Evolutionary conservation across 306 rosid species (phyloP), one percentile per base, ranked within the genome.

Genomic region (Rosa multiflora): DNA sequence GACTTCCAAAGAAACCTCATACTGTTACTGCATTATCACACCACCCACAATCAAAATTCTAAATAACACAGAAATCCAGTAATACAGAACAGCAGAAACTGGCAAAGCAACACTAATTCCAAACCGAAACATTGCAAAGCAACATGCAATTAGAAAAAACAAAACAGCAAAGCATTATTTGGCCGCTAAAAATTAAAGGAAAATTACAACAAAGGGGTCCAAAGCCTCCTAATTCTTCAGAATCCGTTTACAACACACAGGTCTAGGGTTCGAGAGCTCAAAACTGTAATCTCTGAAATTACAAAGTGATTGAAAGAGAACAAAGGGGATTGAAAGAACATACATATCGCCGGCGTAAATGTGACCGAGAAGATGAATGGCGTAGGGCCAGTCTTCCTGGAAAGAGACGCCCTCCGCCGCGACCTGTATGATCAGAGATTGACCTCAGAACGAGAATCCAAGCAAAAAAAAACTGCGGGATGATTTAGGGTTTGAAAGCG

Each of bases 1-100:
- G 89, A 81, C 83, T 96, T 93, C 99, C 99, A 96, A 11, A 96
- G 92, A 87, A 91, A 96, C 71, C 96, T 92, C 17, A 93, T 91
- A 82, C 93, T 91, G 59, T 91, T 93, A 76, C 99, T 96, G 96
- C 85, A 90, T 62, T 70, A 82, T 80, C 82, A 77, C 83, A 77
- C 83, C 79, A 75, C 55, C 62, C 68, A 86, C 79, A 66, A 44
- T 61, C 23, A 37, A 83, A 73, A 82, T 21, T 52, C 70, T 40
- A 66, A 76, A 70, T 12, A 52, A 74, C 11, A 3, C 21, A 23
- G 26, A 32, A 66, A 46, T 76, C 69, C 26, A 63, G 39, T 12
- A 42, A 0, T 18, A 74, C 14, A 73, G 12, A 79, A 15, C 29
- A 35, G 69, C 32, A 66, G 18, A 52, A 32, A 35, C 43, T 43